A percentile compares a stretch with the other conserved stretches of the same genome.
These are phyloP conservation scores for Adansonia madagascariensis DNA, from an alignment of 441 rosid species.

Conservation along the genomic window DNA sequence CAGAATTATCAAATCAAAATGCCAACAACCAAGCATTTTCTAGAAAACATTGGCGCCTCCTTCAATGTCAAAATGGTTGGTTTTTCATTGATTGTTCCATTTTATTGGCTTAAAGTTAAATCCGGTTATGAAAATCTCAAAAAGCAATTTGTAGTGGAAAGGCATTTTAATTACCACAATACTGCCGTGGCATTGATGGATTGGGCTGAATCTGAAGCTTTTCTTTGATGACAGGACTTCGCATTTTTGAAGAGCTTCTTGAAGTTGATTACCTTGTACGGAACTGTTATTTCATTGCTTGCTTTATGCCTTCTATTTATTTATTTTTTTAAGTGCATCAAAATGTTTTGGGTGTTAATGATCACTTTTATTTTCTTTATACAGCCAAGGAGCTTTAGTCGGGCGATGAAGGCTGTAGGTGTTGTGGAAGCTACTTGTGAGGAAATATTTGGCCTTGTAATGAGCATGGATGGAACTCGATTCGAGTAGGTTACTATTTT, in stretches of 20 bases:
- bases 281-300: slow-evolving; percentile 25
- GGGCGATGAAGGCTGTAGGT: slow-evolving; percentile 99
- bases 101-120: slow-evolving; percentile 27
- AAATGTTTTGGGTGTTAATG: slow-evolving; percentile 33
- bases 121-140: neutral
- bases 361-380: slow-evolving; percentile 38
- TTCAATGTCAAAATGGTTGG: slow-evolving; percentile 98
- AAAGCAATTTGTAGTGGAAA: neutral
- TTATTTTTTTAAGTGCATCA: slow-evolving; percentile 26
- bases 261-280: slow-evolving; percentile 99
- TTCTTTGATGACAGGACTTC: slow-evolving; percentile 71
- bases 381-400: slow-evolving; percentile 99
- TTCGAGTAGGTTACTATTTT: slow-evolving; percentile 84
- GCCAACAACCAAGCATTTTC: slow-evolving; percentile 91
- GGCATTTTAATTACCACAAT: slow-evolving; percentile 13
- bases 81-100: slow-evolving; percentile 23
- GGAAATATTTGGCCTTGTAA: slow-evolving; percentile 94
- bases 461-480: slow-evolving; percentile 99
- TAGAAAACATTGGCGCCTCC: slow-evolving; percentile 97
- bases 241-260: slow-evolving; percentile 99
- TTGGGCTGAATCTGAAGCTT: neutral
- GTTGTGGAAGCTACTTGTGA: slow-evolving; percentile 98
- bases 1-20: slow-evolving; percentile 75
- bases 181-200: slow-evolving; percentile 29
- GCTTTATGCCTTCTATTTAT: slow-evolving; percentile 16